A percentile compares a stretch with the other conserved stretches of the same genome.
Conservation (phyloP, 495 filamentous ascomycete species). For the Neurospora sp. region DNA sequence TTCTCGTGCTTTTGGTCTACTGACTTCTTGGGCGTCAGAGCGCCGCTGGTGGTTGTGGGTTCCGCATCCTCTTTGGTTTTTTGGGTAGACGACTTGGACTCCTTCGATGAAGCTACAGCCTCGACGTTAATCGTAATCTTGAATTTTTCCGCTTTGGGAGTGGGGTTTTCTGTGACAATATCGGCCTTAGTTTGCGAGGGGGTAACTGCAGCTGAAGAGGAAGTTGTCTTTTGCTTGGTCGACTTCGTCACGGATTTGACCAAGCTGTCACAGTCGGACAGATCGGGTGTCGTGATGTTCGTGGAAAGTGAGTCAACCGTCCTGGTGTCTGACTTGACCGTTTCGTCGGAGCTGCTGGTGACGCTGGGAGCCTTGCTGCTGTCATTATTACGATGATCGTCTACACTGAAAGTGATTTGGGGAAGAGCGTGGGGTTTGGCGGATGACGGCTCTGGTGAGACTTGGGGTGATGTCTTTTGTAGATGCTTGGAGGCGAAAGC, state of each 20-base stretch:
- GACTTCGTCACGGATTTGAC: background rate
- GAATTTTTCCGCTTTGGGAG: background rate
- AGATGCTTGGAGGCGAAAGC: background rate
- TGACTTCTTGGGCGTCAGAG: background rate
- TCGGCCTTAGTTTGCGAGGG: background rate
- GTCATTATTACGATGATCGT: background rate
- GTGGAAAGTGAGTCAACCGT: background rate
- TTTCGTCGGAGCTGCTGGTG: constrained; percentile 3
- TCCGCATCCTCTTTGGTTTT: background rate
- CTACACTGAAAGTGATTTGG: background rate
- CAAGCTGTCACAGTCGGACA: background rate
- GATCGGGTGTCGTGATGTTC: constrained; percentile 1
- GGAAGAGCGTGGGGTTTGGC: background rate
- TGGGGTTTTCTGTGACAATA: background rate
- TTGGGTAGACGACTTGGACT: background rate
- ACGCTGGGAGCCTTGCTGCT: background rate
- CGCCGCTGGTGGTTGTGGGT: background rate
- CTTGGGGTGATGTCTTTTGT: no score
- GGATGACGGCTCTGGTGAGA: background rate
- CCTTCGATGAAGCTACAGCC: background rate
- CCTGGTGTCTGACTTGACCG: background rate
- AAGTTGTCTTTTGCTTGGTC: background rate
- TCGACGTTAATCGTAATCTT: background rate
- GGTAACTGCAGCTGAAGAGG: background rate
- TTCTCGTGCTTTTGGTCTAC: background rate